phyloP scores from a whole-genome alignment of 805 yeast genomes.

The Metschnikowia corniflorae region DNA sequence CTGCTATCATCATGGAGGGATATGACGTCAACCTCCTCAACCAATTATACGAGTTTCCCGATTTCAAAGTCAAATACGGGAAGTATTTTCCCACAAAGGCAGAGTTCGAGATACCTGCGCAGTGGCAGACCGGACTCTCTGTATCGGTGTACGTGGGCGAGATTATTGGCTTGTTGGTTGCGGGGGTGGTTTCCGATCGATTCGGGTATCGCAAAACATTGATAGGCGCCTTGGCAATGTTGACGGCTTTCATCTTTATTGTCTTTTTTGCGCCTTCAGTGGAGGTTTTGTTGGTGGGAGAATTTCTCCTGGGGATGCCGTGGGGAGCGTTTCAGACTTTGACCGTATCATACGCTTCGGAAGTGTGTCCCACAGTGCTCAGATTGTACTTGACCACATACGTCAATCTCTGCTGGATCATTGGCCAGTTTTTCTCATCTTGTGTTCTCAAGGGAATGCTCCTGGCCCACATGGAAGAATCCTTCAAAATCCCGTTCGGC shows the following conservation, averaged over 20 bases:
- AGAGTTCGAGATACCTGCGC: conserved; percentile 32
- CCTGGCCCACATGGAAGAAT: conserved; percentile 23
- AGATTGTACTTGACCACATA: conserved; percentile 39
- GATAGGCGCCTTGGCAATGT: conserved; percentile 24
- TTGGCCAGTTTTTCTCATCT: conserved; percentile 40
- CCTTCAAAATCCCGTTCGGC: conserved; percentile 40
- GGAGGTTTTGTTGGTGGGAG: conserved; percentile 38
- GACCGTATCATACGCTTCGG: conserved; percentile 42
- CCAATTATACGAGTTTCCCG: conserved; percentile 34
- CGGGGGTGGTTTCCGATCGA: conserved; percentile 43
- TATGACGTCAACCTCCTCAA: conserved; percentile 40
- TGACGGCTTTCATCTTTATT: conserved; percentile 35
- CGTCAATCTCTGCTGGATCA: conserved; percentile 36
- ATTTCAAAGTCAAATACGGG: conserved; percentile 34
- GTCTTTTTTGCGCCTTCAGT: conserved; percentile 38
- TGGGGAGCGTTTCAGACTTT: conserved; percentile 42
- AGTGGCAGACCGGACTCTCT: conserved; percentile 42
- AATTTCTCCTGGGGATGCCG: conserved; percentile 38
- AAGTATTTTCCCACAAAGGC: conserved; percentile 25
- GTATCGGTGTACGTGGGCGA: conserved; percentile 30
- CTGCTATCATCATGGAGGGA: conserved; percentile 41
- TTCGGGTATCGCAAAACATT: conserved; percentile 45
- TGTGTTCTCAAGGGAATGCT: conserved; percentile 38
- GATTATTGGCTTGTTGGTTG: conserved; percentile 43
- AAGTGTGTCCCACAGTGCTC: conserved; percentile 40